These are phyloP conservation scores for Erysimum cheiri DNA, from an alignment of 441 rosid species.

Conservation along the genomic window DNA sequence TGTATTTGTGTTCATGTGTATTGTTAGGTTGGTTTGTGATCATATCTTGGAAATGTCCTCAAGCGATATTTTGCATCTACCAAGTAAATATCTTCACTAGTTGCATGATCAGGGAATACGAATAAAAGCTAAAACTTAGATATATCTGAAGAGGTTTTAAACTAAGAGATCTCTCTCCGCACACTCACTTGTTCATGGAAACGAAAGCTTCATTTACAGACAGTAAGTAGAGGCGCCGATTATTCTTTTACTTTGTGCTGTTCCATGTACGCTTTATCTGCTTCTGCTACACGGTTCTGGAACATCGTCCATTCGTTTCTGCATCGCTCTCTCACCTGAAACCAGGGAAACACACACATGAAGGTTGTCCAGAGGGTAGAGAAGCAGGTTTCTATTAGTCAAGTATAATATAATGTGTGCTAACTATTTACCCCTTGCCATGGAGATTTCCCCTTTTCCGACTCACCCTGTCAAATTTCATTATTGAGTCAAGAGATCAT, in stretches of 20 bases:
- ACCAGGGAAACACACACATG: not conserved
- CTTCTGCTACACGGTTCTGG: conserved; percentile 59
- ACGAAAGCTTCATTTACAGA: conserved; percentile 46
- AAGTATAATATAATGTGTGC: conserved; percentile 26
- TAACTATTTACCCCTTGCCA: conserved; percentile 65
- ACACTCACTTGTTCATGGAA: conserved; percentile 37
- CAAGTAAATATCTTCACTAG: not conserved
- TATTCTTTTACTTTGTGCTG: conserved; percentile 34
- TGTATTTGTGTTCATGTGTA: conserved; percentile 30
- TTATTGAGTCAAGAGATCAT: conserved; percentile 27
- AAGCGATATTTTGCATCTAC: conserved; percentile 5
- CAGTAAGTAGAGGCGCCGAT: conserved; percentile 12
- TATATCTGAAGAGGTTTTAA: conserved; percentile 29
- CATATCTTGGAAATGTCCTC: not conserved
- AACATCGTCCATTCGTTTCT: conserved; percentile 69
- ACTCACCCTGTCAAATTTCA: conserved; percentile 55
- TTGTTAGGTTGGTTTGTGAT: conserved; percentile 14
- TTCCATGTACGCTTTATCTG: conserved; percentile 58
- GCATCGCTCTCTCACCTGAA: conserved; percentile 72
- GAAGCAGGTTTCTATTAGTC: not conserved
- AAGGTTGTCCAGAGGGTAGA: conserved; percentile 15
- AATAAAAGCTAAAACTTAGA: conserved; percentile 19
- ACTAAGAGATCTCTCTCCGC: conserved; percentile 35
- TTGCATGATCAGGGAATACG: conserved; percentile 8
- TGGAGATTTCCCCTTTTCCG: conserved; percentile 63